Evolutionary conservation across 768 basidiomycete species (phyloP).

Genomic region (Cyathus striatus): DNA sequence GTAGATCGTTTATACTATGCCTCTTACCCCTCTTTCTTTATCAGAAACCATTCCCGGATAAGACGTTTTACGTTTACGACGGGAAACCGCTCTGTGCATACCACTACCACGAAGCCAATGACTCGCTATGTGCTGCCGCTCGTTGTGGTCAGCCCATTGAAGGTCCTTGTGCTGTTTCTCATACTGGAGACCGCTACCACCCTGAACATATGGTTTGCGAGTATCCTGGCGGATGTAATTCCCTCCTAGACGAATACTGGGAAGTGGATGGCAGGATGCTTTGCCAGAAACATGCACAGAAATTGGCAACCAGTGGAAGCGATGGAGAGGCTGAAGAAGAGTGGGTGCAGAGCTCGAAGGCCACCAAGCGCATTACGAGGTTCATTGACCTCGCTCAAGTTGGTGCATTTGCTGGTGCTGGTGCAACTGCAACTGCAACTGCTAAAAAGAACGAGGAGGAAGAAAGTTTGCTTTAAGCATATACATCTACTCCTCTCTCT

Average conservation of each 20-base stretch:
- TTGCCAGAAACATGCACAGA: constrained; percentile 74
- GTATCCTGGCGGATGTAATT: constrained; percentile 48
- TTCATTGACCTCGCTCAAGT: constrained; percentile 67
- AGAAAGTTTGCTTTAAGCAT: constrained; percentile 19
- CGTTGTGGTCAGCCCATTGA: constrained; percentile 87
- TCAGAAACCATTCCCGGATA: constrained; percentile 87
- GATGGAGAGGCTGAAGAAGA: constrained; percentile 22
- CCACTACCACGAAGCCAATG: constrained; percentile 90
- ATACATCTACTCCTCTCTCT: background rate
- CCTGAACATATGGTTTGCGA: constrained; percentile 88
- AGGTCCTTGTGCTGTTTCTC: constrained; percentile 87
- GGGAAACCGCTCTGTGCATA: constrained; percentile 89
- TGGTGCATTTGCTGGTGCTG: constrained; percentile 10
- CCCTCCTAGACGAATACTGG: constrained; percentile 78
- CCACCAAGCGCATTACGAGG: constrained; percentile 74
- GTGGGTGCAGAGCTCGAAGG: constrained; percentile 39
- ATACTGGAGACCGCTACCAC: constrained; percentile 77
- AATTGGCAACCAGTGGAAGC: constrained; percentile 8
- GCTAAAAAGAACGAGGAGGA: constrained; percentile 7
- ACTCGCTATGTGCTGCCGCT: constrained; percentile 77
- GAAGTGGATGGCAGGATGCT: constrained; percentile 83
- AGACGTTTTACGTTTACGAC: constrained; percentile 86
- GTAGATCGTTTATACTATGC: background rate
- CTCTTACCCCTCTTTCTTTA: background rate
- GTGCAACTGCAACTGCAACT: no score